Percentiles rank a stretch among this genome's conserved stretches.
These are phyloP conservation scores for Annona cherimola DNA, from an alignment of 164 flowering plant species.

Conservation along the genomic window DNA sequence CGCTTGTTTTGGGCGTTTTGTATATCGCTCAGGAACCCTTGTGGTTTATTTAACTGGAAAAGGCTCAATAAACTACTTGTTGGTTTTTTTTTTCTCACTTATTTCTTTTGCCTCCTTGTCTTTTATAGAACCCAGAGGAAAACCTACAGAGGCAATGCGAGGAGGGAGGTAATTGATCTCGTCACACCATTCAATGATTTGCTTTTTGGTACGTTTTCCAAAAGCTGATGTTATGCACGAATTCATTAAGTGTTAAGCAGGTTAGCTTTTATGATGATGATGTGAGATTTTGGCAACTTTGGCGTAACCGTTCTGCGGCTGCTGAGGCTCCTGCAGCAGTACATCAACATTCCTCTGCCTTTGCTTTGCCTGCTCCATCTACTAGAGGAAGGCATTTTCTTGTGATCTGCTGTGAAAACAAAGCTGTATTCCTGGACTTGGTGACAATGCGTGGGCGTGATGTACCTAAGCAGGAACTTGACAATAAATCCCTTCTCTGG, in stretches of 20 bases:
- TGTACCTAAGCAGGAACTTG: slow-evolving; percentile 97
- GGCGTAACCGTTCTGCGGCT: slow-evolving; percentile 90
- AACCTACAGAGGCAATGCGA: slow-evolving; percentile 93
- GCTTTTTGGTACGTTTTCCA: slow-evolving; percentile 4
- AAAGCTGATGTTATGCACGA: slow-evolving; percentile 11
- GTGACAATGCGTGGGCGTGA: slow-evolving; percentile 99
- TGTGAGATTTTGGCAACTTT: slow-evolving; percentile 94
- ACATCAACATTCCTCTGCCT: slow-evolving; percentile 59
- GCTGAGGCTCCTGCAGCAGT: slow-evolving; percentile 92
- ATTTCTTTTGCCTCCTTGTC: slow-evolving; percentile 9
- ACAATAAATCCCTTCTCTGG: slow-evolving; percentile 91
- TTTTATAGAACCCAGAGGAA: slow-evolving; percentile 62
- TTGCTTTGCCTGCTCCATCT: slow-evolving; percentile 71
- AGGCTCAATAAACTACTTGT: neutral
- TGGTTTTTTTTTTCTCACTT: neutral
- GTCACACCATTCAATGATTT: slow-evolving; percentile 2
- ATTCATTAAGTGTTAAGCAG: slow-evolving; percentile 81
- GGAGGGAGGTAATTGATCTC: slow-evolving; percentile 82
- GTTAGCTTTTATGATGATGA: slow-evolving; percentile 93
- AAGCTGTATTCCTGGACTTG: slow-evolving; percentile 94
- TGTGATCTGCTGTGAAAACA: slow-evolving; percentile 94
- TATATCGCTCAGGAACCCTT: no score
- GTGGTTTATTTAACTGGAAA: no score
- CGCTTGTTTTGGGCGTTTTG: neutral
- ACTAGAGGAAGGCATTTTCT: slow-evolving; percentile 99